Percentiles rank a stretch among this genome's conserved stretches.
These are phyloP conservation scores for Lactifluus volemus DNA, from an alignment of 768 basidiomycete genomes.

Conservation along the genomic window DNA sequence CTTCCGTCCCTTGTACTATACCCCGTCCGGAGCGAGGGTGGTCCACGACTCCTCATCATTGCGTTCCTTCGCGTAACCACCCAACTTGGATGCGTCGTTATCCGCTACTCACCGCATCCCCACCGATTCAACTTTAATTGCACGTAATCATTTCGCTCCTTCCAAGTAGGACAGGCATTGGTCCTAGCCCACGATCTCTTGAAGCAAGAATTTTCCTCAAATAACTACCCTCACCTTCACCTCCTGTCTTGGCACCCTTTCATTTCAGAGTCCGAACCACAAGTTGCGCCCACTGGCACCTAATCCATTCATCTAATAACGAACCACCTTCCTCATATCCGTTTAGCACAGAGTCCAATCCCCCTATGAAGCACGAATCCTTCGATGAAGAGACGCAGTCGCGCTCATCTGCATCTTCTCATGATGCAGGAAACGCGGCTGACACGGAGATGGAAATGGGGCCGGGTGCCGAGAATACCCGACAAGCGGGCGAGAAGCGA, in stretches of 20 bases:
- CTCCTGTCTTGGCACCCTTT: not conserved
- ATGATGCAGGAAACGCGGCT: conserved; percentile 34
- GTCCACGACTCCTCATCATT: not conserved
- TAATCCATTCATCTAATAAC: not conserved
- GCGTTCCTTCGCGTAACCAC: not conserved
- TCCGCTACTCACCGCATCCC: not conserved
- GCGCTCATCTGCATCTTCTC: conserved; percentile 21
- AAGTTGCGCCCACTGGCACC: not conserved
- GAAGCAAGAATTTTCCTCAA: not conserved
- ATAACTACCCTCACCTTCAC: not conserved
- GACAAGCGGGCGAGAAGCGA: conserved; percentile 7
- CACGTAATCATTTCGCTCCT: conserved; percentile 16
- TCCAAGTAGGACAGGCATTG: conserved; percentile 3
- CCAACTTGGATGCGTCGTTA: conserved; percentile 14
- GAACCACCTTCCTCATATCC: not conserved
- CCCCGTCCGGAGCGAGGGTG: conserved; percentile 9
- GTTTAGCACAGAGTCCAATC: not conserved
- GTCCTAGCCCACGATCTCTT: conserved; percentile 16
- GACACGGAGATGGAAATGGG: conserved; percentile 50
- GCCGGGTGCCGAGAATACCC: conserved; percentile 30
- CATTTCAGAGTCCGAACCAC: not conserved
- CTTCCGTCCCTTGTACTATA: not conserved
- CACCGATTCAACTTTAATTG: conserved; percentile 11
- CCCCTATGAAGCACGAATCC: conserved; percentile 7
- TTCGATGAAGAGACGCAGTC: conserved; percentile 14